Conservation (phyloP, 129 eudicot species). For the carrot (Daucus carota) region DNA sequence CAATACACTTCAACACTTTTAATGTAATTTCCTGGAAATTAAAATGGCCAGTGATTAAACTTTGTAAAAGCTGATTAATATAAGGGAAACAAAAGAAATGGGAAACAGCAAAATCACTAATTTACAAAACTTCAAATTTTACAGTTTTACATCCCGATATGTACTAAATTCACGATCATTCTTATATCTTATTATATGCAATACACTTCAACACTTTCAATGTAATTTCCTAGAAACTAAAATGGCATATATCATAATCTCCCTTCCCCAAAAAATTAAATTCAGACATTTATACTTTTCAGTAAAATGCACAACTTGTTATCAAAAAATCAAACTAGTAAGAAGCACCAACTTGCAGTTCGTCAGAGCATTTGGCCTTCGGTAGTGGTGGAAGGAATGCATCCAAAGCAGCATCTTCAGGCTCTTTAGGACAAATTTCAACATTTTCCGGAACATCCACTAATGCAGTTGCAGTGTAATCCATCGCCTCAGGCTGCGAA, state of each 20-base stretch:
- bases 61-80: not conserved
- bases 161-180: not conserved
- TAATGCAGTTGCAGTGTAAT: slow-evolving; percentile 33
- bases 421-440: slow-evolving; percentile 26
- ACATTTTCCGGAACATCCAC: slow-evolving; percentile 34
- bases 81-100: not conserved
- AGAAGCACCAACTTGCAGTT: slow-evolving; percentile 57
- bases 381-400: slow-evolving; percentile 85
- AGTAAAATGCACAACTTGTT: not conserved
- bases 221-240: no score
- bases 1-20: not conserved
- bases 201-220: not conserved
- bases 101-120: not conserved
- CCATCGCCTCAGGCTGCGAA: slow-evolving; percentile 35
- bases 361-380: slow-evolving; percentile 60
- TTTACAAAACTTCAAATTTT: not conserved
- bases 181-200: not conserved
- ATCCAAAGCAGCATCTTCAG: slow-evolving; percentile 39
- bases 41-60: no score
- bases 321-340: not conserved
- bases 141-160: not conserved
- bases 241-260: no score
- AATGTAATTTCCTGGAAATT: no score
- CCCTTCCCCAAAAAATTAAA: not conserved
- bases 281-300: not conserved